phyloP scores from a whole-genome alignment of 768 basidiomycete genomes.

The Clavaria fumosa region DNA sequence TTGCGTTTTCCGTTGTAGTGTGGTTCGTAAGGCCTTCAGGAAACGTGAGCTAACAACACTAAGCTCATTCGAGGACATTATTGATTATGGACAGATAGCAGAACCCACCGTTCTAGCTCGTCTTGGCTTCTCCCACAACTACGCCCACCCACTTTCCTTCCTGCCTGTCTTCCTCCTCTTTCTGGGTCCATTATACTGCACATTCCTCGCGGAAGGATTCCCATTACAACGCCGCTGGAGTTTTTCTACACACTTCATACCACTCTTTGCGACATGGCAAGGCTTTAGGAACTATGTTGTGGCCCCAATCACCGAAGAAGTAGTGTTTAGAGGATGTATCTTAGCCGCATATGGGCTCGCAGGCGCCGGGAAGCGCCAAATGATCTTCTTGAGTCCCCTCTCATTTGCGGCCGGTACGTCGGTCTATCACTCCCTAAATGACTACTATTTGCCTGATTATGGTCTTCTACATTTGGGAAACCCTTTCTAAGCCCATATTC shows the following conservation, averaged over 20 bases:
- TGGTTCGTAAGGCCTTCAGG: slow-evolving; percentile 15
- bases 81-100: too few relatives aligned
- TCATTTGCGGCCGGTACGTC: slow-evolving; percentile 81
- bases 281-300: slow-evolving; percentile 58
- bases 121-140: too few relatives aligned
- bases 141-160: slow-evolving; percentile 32
- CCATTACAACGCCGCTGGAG: slow-evolving; percentile 42
- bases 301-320: slow-evolving; percentile 79
- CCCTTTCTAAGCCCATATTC: slow-evolving; percentile 55
- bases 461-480: neutral
- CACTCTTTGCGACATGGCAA: slow-evolving; percentile 31
- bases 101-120: too few relatives aligned
- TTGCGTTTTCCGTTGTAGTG: slow-evolving; percentile 31
- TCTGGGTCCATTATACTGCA: slow-evolving; percentile 59
- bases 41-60: neutral
- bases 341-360: slow-evolving; percentile 59
- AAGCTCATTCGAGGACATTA: too few relatives aligned
- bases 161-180: slow-evolving; percentile 62
- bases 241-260: slow-evolving; percentile 23
- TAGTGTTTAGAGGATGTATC: slow-evolving; percentile 81
- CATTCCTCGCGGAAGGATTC: slow-evolving; percentile 28
- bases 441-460: neutral
- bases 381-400: slow-evolving; percentile 73
- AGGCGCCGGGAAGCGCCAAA: slow-evolving; percentile 32
- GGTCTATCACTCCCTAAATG: slow-evolving; percentile 4